These are phyloP conservation scores for Cryphonectria radicalis DNA, from an alignment of 2,329 filamentous ascomycete genomes.

Conservation along the genomic window DNA sequence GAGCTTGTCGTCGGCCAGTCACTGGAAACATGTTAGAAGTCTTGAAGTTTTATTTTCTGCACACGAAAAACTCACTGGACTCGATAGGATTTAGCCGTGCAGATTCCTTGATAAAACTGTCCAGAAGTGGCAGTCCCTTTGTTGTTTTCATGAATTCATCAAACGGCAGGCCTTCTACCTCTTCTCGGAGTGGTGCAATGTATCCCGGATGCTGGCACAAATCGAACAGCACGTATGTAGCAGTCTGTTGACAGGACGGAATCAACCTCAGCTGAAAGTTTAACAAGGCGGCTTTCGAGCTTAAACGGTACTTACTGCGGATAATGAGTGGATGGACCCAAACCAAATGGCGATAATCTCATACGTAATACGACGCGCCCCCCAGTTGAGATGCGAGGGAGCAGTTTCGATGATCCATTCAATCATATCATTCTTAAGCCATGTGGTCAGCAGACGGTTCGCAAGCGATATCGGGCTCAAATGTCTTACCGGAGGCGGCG, in stretches of 20 bases:
- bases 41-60: neutral
- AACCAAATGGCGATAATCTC: conserved; percentile 43
- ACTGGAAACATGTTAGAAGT: neutral
- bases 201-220: conserved; percentile 33
- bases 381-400: conserved; percentile 35
- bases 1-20: neutral
- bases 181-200: conserved; percentile 15
- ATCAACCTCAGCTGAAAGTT: conserved; percentile 26
- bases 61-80: neutral
- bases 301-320: conserved; percentile 32
- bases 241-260: conserved; percentile 7
- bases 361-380: conserved; percentile 34
- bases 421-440: conserved; percentile 35
- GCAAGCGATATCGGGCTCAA: no score
- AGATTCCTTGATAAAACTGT: conserved; percentile 38
- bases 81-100: conserved; percentile 30
- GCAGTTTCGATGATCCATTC: conserved; percentile 41
- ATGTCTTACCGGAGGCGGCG: no score
- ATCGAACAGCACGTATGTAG: conserved; percentile 28
- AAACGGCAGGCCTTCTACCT: neutral
- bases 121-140: conserved; percentile 30
- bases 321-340: conserved; percentile 37
- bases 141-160: conserved; percentile 7
- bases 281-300: neutral
- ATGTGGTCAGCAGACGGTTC: no score